phyloP scores from a whole-genome alignment of 768 basidiomycete species.

The Mycena epipterygia region DNA sequence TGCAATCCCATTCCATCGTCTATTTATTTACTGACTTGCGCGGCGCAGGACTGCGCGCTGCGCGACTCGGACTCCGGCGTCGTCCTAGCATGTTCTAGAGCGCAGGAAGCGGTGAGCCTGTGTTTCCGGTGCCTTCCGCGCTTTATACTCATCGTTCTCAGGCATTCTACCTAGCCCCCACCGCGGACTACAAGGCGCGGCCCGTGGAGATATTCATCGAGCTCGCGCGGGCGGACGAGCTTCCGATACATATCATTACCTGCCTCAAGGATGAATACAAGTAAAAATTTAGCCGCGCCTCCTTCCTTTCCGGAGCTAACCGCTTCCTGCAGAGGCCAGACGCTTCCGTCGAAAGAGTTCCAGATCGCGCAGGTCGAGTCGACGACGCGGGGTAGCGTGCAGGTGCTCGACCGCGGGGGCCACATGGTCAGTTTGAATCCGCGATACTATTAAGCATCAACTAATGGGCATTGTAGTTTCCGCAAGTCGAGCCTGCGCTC shows the following conservation, averaged over 20 bases:
- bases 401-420: slow-evolving; percentile 23
- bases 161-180: slow-evolving; percentile 21
- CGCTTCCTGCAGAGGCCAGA: slow-evolving; percentile 10
- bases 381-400: slow-evolving; percentile 23
- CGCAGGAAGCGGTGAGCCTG: slow-evolving; percentile 5
- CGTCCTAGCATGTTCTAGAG: slow-evolving; percentile 16
- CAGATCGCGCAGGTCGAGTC: slow-evolving; percentile 22
- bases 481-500: slow-evolving; percentile 24
- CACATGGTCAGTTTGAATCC: slow-evolving; percentile 23
- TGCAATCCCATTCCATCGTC: not conserved
- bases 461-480: slow-evolving; percentile 7
- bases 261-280: slow-evolving; percentile 28
- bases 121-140: not conserved
- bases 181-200: slow-evolving; percentile 21
- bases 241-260: slow-evolving; percentile 22
- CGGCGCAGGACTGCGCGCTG: slow-evolving; percentile 14
- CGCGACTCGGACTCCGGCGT: slow-evolving; percentile 21
- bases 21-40: not conserved
- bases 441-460: not conserved
- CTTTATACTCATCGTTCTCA: not conserved
- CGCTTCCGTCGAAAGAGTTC: slow-evolving; percentile 24
- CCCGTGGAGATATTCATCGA: slow-evolving; percentile 26
- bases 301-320: not conserved
- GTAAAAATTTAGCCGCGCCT: not conserved
- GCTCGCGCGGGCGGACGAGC: slow-evolving; percentile 10